Evolutionary conservation across 306 rosid species (phyloP), one percentile per base, ranked within the genome.

Genomic region (Medicago lupulina): DNA sequence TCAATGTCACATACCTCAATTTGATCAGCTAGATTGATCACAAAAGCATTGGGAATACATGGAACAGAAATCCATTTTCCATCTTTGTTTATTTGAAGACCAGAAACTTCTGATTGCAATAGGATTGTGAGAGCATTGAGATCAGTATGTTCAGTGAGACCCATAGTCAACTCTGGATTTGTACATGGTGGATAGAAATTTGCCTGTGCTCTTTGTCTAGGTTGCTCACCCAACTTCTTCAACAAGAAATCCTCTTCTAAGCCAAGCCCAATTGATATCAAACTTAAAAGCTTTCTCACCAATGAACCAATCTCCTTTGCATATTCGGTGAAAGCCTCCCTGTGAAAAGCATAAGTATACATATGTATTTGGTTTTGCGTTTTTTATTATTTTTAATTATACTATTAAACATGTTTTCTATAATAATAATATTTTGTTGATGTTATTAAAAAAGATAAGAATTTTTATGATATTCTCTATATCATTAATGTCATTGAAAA

Each of bases 11-110:
- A 28, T 67, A 88, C 89, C 88, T 86, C 86, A 17, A 88, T 71
- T 81, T 86, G 93, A 76, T 87, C 93, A 14, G 86, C 89, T 4
- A 87, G 2, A 58, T 89, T 87, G 78, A 87, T 67, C 0, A 89
- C 84, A 73, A 83, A 76, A 8, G 91, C 86, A 64, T 53, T 75
- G 44, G 87, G 78, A 68, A 79, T 41, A 44, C 83, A 81, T 51
- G 80, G 79, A 11, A 86, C 78, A 9, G 75, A 64, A 34, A 86
- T 70, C 89, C 90, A 89, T 54, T 83, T 71, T 8, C 80, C 86
- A 74, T 85, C 87, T 59, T 86, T 81, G 69, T 84, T 73, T 1
- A 89, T 85, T 79, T 86, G 90, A 49, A 85, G 85, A 18, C 89
- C 88, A 74, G 73, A 66, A 68, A 81, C 78, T 2, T 78, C 65